Percentiles rank a stretch among this genome's conserved stretches.
Evolutionary conservation across 179 eudicot genomes (phyloP).

Genomic region (Pouteria campechiana): DNA sequence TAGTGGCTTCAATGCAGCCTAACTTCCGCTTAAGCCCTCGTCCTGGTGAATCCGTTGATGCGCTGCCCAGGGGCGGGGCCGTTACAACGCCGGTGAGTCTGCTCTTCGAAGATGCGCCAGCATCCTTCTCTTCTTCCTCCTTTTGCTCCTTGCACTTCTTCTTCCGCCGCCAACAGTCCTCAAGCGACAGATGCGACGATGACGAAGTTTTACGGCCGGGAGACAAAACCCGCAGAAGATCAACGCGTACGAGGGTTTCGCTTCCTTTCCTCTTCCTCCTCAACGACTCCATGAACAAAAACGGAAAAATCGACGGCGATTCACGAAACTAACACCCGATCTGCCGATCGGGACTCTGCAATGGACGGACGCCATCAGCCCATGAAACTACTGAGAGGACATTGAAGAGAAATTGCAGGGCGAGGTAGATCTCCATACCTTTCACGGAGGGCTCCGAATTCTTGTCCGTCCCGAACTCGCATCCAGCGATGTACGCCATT

Average conservation of each 20-base stretch:
- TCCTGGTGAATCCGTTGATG: constrained; percentile 37
- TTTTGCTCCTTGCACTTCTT: constrained; percentile 70
- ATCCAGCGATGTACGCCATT: too few relatives aligned
- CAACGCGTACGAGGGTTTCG: too few relatives aligned
- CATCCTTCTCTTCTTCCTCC: constrained; percentile 27
- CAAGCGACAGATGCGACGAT: constrained; percentile 55
- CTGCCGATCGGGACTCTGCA: too few relatives aligned
- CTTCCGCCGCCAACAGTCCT: constrained; percentile 58
- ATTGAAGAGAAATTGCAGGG: too few relatives aligned
- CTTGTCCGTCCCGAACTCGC: too few relatives aligned
- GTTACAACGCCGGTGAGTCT: constrained; percentile 61
- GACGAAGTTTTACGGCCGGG: constrained; percentile 11
- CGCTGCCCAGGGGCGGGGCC: constrained; percentile 67
- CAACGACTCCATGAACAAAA: constrained; percentile 45
- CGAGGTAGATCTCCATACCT: too few relatives aligned
- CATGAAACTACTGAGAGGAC: too few relatives aligned
- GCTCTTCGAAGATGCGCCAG: constrained; percentile 30
- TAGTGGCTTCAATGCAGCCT: constrained; percentile 79
- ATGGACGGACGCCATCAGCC: too few relatives aligned
- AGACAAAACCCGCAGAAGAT: too few relatives aligned
- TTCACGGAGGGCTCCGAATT: too few relatives aligned
- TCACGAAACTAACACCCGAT: too few relatives aligned
- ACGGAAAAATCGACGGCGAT: too few relatives aligned
- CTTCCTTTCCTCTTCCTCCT: constrained; percentile 66
- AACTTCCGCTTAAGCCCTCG: constrained; percentile 86